Base-by-base conservation (phyloP, 2,329 filamentous ascomycete species). In the Ophiostoma quercus region DNA sequence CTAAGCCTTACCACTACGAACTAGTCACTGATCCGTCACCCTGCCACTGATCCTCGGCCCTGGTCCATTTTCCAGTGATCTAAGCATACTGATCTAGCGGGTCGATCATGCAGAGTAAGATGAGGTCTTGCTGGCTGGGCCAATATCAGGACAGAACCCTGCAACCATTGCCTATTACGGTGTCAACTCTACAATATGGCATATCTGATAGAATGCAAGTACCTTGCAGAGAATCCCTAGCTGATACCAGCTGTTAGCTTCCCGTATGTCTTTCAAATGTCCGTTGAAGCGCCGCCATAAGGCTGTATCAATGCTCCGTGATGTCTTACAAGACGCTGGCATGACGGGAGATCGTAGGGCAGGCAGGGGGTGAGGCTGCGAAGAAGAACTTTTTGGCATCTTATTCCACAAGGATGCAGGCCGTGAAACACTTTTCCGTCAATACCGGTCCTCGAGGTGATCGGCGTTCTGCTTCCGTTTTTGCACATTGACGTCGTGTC, bases 21-120 rank as follows among this genome's bases (percentile, higher is more conserved):
- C 37, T 43, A 43, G 41, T 12, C 43, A 19, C 43, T 47, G 16
- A 47, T 47, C 43, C 43, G 6, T 19, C 16, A n/a, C 43, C n/a
- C 16, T 47, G 16, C 19, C 16, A 47, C 43, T 47, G 43, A 47
- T 47, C 19, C 43, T 6, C 16, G 41, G 43, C 43, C 43, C 43
- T 47, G 19, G 16, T 7, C 43, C 16, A 19, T 19, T 19, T 8
- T 7, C 43, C 43, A 47, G 43, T 47, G 43, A 47, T 47, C 43
- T 9, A 19, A 47, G 43, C 14, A 47, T 47, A 47, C 3, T 47
- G 43, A 62, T 29, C 25, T 29, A 14, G 57, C 57, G 57, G 57
- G 57, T 16, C 25, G 57, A 62, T 62, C 57, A 62, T 62, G 54
- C 54, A 32, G 54, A 62, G 57, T 62, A n/a, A 57, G 16, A 57